Conservation (phyloP, 768 basidiomycete genomes). For the Rhizopogon sp. region DNA sequence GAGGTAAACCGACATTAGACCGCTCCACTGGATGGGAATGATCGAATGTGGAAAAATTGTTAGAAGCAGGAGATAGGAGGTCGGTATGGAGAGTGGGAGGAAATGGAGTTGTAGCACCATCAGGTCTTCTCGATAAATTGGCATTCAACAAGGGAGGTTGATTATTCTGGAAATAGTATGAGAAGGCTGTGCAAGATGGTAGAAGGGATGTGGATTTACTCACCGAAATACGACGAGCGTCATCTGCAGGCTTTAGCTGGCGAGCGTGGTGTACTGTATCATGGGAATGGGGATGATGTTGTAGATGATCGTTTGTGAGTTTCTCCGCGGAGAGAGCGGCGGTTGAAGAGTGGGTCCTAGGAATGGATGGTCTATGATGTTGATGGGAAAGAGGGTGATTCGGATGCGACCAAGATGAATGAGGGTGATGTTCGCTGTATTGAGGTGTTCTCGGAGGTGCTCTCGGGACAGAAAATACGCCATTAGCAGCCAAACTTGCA, state of each 20-base stretch:
- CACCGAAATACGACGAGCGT: conserved; percentile 11
- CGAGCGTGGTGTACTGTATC: conserved; percentile 3
- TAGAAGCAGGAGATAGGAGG: conserved; percentile 14
- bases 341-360: conserved; percentile 27
- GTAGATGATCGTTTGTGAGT: conserved; percentile 13
- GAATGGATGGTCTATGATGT: conserved; percentile 21
- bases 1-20: conserved; percentile 53
- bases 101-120: conserved; percentile 8
- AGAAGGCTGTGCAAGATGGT: neutral
- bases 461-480: conserved; percentile 40
- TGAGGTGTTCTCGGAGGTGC: conserved; percentile 2
- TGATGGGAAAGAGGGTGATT: conserved; percentile 17
- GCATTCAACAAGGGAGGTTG: conserved; percentile 16
- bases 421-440: conserved; percentile 15
- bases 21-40: conserved; percentile 37
- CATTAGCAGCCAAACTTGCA: conserved; percentile 56
- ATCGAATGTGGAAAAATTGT: conserved; percentile 20
- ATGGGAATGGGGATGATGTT: conserved; percentile 6
- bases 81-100: conserved; percentile 9
- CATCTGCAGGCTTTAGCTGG: conserved; percentile 9
- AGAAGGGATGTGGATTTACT: neutral
- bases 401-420: conserved; percentile 21
- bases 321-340: conserved; percentile 10
- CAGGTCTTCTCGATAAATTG: conserved; percentile 7
- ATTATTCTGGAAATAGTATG: conserved; percentile 7